Evolutionary conservation across 2,329 filamentous ascomycete species (phyloP), one percentile per base, ranked within the genome.

Genomic region (Dactylella cylindrospora): DNA sequence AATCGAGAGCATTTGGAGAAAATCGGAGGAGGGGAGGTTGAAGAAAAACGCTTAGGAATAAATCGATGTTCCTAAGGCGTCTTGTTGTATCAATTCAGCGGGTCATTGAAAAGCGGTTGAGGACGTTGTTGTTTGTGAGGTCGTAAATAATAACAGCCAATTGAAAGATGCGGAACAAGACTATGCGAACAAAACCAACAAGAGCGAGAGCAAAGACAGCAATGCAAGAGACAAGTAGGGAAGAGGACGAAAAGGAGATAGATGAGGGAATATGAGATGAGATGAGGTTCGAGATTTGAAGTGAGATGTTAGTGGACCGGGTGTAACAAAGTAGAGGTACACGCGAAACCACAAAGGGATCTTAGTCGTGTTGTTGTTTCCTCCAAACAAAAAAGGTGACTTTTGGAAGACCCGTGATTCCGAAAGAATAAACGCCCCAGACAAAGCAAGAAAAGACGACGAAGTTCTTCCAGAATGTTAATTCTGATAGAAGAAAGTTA

Each of bases 1-100:
- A 44, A 61, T 43, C 41, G 55, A 61, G 35, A 61, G 55, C 55
- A 61, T 61, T 53, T 33, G 36, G 10, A 33, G 28, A 17, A 13
- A 8, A 19, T 44, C 13, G 22, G 20, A 26, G 23, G 22, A 26
- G 12, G 26, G 15, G 25, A 39, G 5, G 15, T n/a, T n/a, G 39
- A 22, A 15, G 13, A 15, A 23, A 9, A 40, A 39, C 3, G 25
- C n/a, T 29, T 3, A 20, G n/a, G 46, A 51, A 29, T 5, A 23
- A 40, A 10, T 12, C 12, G 36, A 22, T 20, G 5, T 44, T 50
- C 45, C 53, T 32, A 29, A 36, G 53, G 45, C 38, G 52, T 32
- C 25, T 12, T 10, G 17, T 10, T 5, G 23, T 23, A 25, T 32
- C 39, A 31, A 8, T 45, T 51, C 25, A 60, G 33, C 9, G 33